Evolutionary conservation across 2,329 filamentous ascomycete species (phyloP).

Genomic region (Colletotrichum truncatum): DNA sequence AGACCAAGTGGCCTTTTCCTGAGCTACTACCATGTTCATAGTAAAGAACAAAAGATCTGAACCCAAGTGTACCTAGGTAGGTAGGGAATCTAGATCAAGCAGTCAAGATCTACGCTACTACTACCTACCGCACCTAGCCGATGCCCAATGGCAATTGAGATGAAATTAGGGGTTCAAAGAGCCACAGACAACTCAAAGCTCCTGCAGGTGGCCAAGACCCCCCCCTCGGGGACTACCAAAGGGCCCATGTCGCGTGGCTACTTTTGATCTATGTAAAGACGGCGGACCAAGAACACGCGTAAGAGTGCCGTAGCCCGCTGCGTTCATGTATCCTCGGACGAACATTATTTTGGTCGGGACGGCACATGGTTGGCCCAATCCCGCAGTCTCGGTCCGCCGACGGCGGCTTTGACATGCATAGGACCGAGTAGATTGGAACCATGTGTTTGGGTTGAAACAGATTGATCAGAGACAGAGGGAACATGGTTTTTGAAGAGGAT

Average conservation of each 20-base stretch:
- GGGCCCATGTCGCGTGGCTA: background rate
- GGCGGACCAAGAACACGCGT: slow-evolving; percentile 10
- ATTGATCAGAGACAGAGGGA: background rate
- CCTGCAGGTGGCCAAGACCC: slow-evolving; percentile 1
- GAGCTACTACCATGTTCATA: too few relatives aligned
- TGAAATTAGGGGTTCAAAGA: slow-evolving; percentile 15
- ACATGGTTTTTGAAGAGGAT: background rate
- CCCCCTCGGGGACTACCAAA: background rate
- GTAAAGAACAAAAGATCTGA: too few relatives aligned
- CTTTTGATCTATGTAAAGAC: too few relatives aligned
- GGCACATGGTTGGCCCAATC: background rate
- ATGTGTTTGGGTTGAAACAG: background rate
- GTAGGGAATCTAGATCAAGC: too few relatives aligned
- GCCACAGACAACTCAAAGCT: slow-evolving; percentile 5
- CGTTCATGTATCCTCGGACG: background rate
- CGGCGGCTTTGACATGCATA: background rate
- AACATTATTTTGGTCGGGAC: background rate
- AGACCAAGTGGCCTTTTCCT: too few relatives aligned
- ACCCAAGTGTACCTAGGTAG: background rate
- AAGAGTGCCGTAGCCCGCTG: background rate
- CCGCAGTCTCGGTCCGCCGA: background rate
- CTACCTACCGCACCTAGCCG: background rate
- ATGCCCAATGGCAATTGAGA: background rate
- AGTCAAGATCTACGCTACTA: background rate
- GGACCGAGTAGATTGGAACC: background rate